These are phyloP conservation scores for Cicer yamashitae DNA, from an alignment of 306 rosid genomes.

Conservation along the genomic window DNA sequence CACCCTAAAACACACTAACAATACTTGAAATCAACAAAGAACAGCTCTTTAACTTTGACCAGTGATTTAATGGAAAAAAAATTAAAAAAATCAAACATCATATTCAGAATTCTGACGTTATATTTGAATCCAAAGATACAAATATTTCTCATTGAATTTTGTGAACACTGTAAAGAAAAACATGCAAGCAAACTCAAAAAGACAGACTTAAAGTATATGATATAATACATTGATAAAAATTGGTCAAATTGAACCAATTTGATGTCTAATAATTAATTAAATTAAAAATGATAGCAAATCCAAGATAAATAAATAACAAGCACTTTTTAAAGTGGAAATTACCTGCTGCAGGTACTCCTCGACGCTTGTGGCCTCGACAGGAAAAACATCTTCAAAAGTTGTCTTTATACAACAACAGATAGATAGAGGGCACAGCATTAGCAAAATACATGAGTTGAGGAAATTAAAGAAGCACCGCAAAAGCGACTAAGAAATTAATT, in stretches of 20 bases:
- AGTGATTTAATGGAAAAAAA: background rate
- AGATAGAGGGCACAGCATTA: constrained; percentile 34
- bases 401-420: constrained; percentile 57
- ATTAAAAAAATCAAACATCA: background rate
- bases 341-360: constrained; percentile 99
- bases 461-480: background rate
- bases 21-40: constrained; percentile 14
- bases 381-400: constrained; percentile 97
- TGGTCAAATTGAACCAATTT: constrained; percentile 21
- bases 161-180: constrained; percentile 3
- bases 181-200: constrained; percentile 10
- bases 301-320: background rate
- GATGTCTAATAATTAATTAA: constrained; percentile 1
- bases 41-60: constrained; percentile 1
- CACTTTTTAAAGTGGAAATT: constrained; percentile 41
- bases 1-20: no score
- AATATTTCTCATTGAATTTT: constrained; percentile 20
- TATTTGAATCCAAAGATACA: constrained; percentile 32
- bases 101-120: constrained; percentile 4
- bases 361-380: constrained; percentile 95
- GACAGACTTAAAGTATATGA: background rate
- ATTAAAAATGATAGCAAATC: constrained; percentile 11
- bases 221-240: constrained; percentile 27
- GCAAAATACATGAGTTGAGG: constrained; percentile 33
- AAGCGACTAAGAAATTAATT: constrained; percentile 20